Evolutionary conservation across 2,329 filamentous ascomycete species (phyloP), one percentile per base, ranked within the genome.

Genomic region (Ceratocystis variospora): DNA sequence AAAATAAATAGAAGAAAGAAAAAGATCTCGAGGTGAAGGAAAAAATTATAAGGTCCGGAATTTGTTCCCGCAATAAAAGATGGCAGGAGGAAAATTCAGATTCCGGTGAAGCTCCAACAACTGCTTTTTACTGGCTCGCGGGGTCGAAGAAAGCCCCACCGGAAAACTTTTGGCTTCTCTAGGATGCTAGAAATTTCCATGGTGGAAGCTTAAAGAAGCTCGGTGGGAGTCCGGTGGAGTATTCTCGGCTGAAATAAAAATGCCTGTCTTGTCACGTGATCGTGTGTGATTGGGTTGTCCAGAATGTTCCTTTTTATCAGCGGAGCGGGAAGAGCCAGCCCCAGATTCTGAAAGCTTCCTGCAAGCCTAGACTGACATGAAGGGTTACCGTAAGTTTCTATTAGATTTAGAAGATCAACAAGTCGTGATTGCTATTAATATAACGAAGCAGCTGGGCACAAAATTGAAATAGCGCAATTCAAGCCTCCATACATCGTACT

Each of bases 111-210:
- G 65, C 65, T 68, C 50, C 19, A 37, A 48, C 45, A 7, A 19
- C 41, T 44, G 28, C 37, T 62, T 68, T 48, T 68, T 53, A 68
- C 63, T 68, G 66, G 66, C 59, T 65, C 15, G n/a, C 25, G 41
- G 61, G 66, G 15, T 64, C 53, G 53, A 64, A 22, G 44, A 63
- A 64, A 66, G 22, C 19, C 33, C 45, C 44, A 28, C 59, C n/a
- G 19, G 19, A 48, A 63, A 45, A 28, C 44, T 31, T 33, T 33
- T 25, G 61, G 61, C 46, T 63, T 65, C 63, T 61, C 61, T 53
- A 19, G 61, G 46, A 37, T 68, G 50, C 63, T 68, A 68, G 66
- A 68, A 68, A 63, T 65, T 68, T 68, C 66, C 65, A 63, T 50
- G 48, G 44, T 65, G 41, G 66, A 68, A 68, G 57, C 63, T 63